These are phyloP conservation scores for Rhodamnia rubescens DNA, from an alignment of 345 rosid genomes.

Conservation along the genomic window DNA sequence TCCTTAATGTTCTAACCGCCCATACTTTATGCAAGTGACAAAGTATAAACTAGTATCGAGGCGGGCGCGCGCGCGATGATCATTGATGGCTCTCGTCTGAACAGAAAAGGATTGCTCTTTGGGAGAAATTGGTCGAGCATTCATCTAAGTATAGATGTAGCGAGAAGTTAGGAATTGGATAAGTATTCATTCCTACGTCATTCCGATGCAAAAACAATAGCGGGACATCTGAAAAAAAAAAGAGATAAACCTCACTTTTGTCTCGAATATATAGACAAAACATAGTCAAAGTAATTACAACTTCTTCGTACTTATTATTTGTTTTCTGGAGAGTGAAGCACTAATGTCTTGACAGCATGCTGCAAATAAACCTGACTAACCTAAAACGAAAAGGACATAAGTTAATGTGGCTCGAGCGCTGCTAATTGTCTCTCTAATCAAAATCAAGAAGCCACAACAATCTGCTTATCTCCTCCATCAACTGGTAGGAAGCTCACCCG, in stretches of 20 bases:
- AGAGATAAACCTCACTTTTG: neutral
- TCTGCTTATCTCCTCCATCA: slow-evolving; percentile 54
- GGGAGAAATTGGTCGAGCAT: neutral
- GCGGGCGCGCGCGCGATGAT: neutral
- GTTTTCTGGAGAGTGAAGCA: neutral
- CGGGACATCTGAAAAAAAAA: neutral
- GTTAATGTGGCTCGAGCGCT: neutral
- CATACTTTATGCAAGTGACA: neutral
- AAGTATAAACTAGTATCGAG: neutral
- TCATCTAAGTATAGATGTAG: neutral
- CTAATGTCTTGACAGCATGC: neutral
- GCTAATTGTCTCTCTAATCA: neutral
- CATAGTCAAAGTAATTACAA: neutral
- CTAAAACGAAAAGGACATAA: neutral
- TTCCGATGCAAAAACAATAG: neutral
- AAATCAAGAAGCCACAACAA: slow-evolving; percentile 43
- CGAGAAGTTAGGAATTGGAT: neutral
- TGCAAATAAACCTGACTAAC: neutral
- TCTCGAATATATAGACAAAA: neutral
- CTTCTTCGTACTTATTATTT: neutral
- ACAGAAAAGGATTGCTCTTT: neutral
- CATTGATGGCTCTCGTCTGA: neutral
- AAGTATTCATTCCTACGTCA: neutral
- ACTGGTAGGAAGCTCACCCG: slow-evolving; percentile 69
- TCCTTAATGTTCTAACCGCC: neutral